Percentiles rank a stretch among this genome's conserved stretches.
Conservation (phyloP, 192 early-diverging fungal species). For the Entophlyctis luteolus region DNA sequence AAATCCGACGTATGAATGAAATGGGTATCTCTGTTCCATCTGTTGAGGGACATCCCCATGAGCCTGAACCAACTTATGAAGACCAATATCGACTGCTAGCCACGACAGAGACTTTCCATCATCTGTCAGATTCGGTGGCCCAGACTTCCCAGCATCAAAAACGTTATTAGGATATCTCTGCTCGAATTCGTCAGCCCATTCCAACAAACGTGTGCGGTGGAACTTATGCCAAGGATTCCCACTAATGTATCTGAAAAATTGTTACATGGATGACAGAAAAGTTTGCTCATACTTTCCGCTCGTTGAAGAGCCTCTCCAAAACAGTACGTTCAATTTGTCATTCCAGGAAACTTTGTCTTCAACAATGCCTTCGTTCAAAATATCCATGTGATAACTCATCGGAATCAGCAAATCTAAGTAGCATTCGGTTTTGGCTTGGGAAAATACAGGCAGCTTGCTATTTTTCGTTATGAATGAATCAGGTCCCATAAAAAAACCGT, state of each 20-base stretch:
- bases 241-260: background rate
- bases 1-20: slow-evolving; percentile 10
- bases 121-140: background rate
- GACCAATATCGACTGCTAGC: slow-evolving; percentile 2
- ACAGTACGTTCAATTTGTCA: slow-evolving; percentile 9
- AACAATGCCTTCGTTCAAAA: background rate
- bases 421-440: slow-evolving; percentile 15
- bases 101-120: background rate
- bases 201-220: slow-evolving; percentile 1
- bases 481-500: slow-evolving; percentile 11
- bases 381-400: background rate
- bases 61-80: background rate
- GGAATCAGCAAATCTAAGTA: slow-evolving; percentile 11
- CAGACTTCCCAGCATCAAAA: background rate
- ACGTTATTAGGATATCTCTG: background rate
- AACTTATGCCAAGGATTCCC: background rate
- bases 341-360: background rate
- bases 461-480: background rate
- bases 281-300: background rate
- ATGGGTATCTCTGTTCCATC: background rate
- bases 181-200: slow-evolving; percentile 5
- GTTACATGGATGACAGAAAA: background rate
- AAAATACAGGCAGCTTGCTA: background rate
- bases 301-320: slow-evolving; percentile 12
- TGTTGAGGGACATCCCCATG: background rate